A percentile compares a stretch with the other conserved stretches of the same genome.
These are phyloP conservation scores for Rhizopus stolonifer DNA, from an alignment of 371 early-diverging fungal species.

Conservation along the genomic window DNA sequence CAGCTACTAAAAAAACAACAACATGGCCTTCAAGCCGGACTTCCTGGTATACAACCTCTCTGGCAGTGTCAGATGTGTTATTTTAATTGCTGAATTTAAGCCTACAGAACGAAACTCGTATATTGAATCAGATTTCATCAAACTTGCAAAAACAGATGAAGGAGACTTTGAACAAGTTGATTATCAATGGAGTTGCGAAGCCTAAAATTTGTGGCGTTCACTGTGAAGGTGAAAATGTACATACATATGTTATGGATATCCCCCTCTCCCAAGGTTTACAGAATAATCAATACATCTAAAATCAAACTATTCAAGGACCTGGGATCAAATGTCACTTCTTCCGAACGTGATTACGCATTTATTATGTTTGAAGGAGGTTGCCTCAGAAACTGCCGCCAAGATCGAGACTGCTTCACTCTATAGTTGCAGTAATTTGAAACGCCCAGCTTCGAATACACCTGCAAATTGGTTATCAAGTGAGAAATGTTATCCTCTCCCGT, in stretches of 20 bases:
- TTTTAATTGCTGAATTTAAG: conserved; percentile 17
- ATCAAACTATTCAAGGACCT: conserved; percentile 11
- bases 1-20: not conserved
- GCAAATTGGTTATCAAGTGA: conserved; percentile 6
- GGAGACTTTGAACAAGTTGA: conserved; percentile 8
- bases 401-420: conserved; percentile 9
- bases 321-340: conserved; percentile 21
- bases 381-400: conserved; percentile 15
- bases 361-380: conserved; percentile 15
- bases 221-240: conserved; percentile 15
- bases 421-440: conserved; percentile 14
- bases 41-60: conserved; percentile 14
- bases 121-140: conserved; percentile 17
- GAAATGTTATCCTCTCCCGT: conserved; percentile 9
- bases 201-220: conserved; percentile 20
- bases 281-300: conserved; percentile 10
- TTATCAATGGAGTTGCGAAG: conserved; percentile 4
- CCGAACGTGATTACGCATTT: conserved; percentile 15
- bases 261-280: conserved; percentile 20
- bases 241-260: conserved; percentile 15
- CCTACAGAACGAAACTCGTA: conserved; percentile 7
- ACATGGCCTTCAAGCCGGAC: conserved; percentile 5
- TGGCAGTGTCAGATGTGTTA: conserved; percentile 5
- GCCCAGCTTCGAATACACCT: conserved; percentile 12
- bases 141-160: conserved; percentile 20